A percentile compares a stretch with the other conserved stretches of the same genome.
These are phyloP conservation scores for Physaria fendleri DNA, from an alignment of 345 rosid genomes.

Conservation along the genomic window DNA sequence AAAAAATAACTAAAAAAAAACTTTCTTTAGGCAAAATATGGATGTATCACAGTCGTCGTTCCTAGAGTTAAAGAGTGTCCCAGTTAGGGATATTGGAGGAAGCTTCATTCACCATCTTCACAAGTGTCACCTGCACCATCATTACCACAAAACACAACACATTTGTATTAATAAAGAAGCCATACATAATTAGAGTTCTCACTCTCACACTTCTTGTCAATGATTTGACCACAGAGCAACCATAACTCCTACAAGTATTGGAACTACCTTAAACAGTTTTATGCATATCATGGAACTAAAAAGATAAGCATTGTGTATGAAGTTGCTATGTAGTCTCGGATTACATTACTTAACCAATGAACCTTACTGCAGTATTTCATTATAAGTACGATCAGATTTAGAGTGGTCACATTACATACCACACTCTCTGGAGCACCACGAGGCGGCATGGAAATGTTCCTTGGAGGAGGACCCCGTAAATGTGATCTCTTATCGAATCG, in stretches of 20 bases:
- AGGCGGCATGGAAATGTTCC: slow-evolving; percentile 79
- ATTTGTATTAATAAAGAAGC: not conserved
- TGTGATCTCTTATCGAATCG: slow-evolving; percentile 90
- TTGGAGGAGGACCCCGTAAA: slow-evolving; percentile 70
- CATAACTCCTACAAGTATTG: not conserved
- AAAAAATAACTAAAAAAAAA: not conserved
- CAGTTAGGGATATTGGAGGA: slow-evolving; percentile 67
- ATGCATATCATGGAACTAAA: not conserved
- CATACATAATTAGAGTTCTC: not conserved
- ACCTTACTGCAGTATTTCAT: not conserved
- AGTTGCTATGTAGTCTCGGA: slow-evolving; percentile 7
- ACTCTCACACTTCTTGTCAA: not conserved
- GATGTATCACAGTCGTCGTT: too few species aligned
- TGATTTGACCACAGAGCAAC: not conserved
- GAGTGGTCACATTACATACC: slow-evolving; percentile 43
- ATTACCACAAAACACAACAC: not conserved
- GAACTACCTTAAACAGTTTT: not conserved
- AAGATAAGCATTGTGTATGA: not conserved
- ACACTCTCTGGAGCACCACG: slow-evolving; percentile 93
- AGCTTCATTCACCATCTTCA: slow-evolving; percentile 83
- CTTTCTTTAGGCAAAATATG: not conserved
- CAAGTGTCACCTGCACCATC: slow-evolving; percentile 67
- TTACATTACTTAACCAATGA: not conserved
- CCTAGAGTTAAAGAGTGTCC: slow-evolving; percentile 38
- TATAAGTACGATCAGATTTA: not conserved